Evolutionary conservation across 345 rosid genomes (phyloP).

Genomic region (sweet orange (Citrus sinensis)): DVS_A1.0 CM039163.1:4731501-4732000

Average conservation of each 20-base stretch:
- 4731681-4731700: not conserved
- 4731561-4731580: not conserved
- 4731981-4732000: not conserved
- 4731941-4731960: constrained; percentile 99
- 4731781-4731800: not conserved
- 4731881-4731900: constrained; percentile 92
- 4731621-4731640: not conserved
- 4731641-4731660: not conserved
- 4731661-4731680: not conserved
- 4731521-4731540: not conserved
- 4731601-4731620: not conserved
- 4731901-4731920: constrained; percentile 98
- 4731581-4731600: not conserved
- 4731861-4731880: constrained; percentile 56
- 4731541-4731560: not conserved
- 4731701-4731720: not conserved
- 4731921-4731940: constrained; percentile 92
- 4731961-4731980: constrained; percentile 26
- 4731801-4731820: not conserved
- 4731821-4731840: not conserved
- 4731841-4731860: not conserved
- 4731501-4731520: not conserved
- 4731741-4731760: not conserved
- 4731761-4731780: not conserved
- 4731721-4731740: not conserved